These are phyloP conservation scores for Cryphonectria nitschkei DNA, from an alignment of 2,329 filamentous ascomycete species.

Conservation along the genomic window DNA sequence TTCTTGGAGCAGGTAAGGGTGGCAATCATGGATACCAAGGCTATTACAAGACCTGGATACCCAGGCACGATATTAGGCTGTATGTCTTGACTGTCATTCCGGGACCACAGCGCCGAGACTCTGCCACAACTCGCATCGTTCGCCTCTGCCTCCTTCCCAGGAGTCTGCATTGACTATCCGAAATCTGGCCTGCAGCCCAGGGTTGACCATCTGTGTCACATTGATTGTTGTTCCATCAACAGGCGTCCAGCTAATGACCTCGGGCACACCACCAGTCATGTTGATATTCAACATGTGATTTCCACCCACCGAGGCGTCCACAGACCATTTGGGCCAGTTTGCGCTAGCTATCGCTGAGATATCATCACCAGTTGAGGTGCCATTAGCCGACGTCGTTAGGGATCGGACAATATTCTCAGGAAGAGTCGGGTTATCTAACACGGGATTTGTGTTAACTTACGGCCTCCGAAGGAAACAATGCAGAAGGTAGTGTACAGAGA, in stretches of 20 bases:
- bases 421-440: slow-evolving; percentile 39
- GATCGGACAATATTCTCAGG: slow-evolving; percentile 5
- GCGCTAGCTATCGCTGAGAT: slow-evolving; percentile 13
- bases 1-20: neutral
- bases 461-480: neutral
- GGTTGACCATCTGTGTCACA: slow-evolving; percentile 13
- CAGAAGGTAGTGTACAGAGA: neutral
- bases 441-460: neutral
- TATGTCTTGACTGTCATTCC: neutral
- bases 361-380: slow-evolving; percentile 22
- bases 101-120: slow-evolving; percentile 18
- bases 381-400: neutral
- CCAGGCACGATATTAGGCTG: neutral
- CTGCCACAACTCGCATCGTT: slow-evolving; percentile 47
- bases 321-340: slow-evolving; percentile 26
- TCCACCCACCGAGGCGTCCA: neutral
- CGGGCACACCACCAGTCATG: slow-evolving; percentile 31
- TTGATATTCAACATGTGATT: slow-evolving; percentile 31
- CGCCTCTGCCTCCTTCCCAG: slow-evolving; percentile 49
- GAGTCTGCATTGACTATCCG: slow-evolving; percentile 43
- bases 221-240: slow-evolving; percentile 37
- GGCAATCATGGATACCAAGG: neutral
- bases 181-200: slow-evolving; percentile 33
- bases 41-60: too few species aligned
- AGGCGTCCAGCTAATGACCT: slow-evolving; percentile 14